Base-by-base conservation (phyloP, 805 yeast genomes). In the Helenozyma baotianmanensis region DNA sequence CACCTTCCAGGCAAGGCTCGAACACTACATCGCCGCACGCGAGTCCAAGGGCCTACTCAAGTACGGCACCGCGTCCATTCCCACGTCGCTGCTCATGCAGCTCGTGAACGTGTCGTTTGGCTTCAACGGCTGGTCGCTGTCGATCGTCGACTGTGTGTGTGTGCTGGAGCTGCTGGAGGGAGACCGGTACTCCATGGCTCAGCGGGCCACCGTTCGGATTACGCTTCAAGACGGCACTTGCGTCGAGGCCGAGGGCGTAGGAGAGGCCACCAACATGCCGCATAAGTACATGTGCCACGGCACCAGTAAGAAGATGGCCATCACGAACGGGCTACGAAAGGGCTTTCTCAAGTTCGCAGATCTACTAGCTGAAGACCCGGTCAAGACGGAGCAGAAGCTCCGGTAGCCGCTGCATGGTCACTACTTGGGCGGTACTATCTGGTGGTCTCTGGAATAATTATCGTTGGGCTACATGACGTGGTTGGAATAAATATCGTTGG, bases 61-160 rank as follows among this genome's bases (percentile, higher is more conserved):
- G 14, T 12, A 12, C 13, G 32, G 37, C 10, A 22, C 28, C 26
- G 15, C 25, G 9, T 24, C 33, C 1, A 36, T 43, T 2, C 31
- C 45, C 14, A 38, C 46, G 27, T 28, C 43, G 12, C 25, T 36
- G 23, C 27, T 41, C 19, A 27, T 69, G 6, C 51, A 53, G 10
- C 50, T 67, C 35, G 76, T 78, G 1, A 76, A 76, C 38, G 73
- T 69, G 23, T 53, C 67, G 0, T 76, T 74, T 53, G 82, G 81
- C 0, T 72, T 58, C 47, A 62, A 73, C 39, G 82, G 82, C 7
- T 77, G 82, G 82, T 62, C 68, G 6, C 59, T 72, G 21, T 64
- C 63, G 29, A 54, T 76, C 1, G 17, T 64, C 9, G 52, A 48
- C 4, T 53, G 50, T 23, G 37, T 35, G 3, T 32, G 35, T 7